A percentile compares a stretch with the other conserved stretches of the same genome.
Conservation (phyloP, 2,329 filamentous ascomycete species). For the Epichloe scottii region DNA sequence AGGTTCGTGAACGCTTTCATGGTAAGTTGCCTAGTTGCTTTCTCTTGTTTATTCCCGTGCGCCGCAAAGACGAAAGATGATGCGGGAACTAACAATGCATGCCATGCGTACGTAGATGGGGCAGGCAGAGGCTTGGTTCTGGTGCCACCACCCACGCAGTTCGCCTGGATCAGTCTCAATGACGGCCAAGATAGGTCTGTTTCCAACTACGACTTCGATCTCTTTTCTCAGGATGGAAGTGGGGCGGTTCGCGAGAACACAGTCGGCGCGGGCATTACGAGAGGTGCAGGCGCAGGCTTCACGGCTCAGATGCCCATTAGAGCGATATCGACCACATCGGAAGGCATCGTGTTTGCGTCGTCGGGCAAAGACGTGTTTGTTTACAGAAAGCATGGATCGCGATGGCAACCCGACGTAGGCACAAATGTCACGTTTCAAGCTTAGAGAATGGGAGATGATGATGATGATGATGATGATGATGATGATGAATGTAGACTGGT, state of each 20-base stretch:
- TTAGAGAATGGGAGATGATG: no score
- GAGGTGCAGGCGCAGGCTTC: conserved; percentile 5
- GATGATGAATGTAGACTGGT: not conserved
- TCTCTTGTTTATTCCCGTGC: not conserved
- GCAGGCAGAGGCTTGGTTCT: conserved; percentile 2
- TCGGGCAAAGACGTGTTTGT: conserved; percentile 8
- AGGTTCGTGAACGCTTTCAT: conserved; percentile 6
- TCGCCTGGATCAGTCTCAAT: conserved; percentile 9
- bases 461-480: not conserved
- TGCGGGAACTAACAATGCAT: not conserved
- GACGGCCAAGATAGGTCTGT: not conserved
- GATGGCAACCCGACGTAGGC: conserved; percentile 4
- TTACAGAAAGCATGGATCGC: conserved; percentile 6
- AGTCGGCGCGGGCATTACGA: conserved; percentile 5
- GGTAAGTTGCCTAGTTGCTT: conserved; percentile 4
- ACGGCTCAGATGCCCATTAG: conserved; percentile 3
- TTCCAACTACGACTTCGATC: conserved; percentile 7
- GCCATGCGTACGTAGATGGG: conserved; percentile 4
- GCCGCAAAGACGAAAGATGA: not conserved
- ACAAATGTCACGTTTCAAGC: conserved; percentile 2
- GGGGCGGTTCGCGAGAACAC: conserved; percentile 7
- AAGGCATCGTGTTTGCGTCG: conserved; percentile 11
- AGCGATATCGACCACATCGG: conserved; percentile 8
- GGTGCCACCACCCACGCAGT: conserved; percentile 5
- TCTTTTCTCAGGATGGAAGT: conserved; percentile 7